phyloP scores from a whole-genome alignment of 352 stramenopile species.

The Hyaloperonospora arabidopsidis region DNA sequence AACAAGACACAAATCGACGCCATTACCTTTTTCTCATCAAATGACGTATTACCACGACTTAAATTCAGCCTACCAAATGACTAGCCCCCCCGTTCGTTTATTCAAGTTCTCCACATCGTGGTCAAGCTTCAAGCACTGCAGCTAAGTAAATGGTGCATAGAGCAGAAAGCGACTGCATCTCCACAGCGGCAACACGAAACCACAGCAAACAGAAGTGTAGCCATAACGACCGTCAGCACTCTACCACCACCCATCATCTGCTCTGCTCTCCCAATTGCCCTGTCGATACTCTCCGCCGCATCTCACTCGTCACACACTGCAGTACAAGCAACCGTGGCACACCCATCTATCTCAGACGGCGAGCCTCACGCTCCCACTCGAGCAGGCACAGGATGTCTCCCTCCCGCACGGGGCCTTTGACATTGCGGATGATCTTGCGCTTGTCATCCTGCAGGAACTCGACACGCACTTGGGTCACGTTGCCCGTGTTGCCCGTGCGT shows the following conservation, averaged over 20 bases:
- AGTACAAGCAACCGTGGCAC: slow-evolving; percentile 14
- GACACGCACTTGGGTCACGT: slow-evolving; percentile 99
- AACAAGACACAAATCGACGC: too few species aligned
- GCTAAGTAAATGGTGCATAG: slow-evolving; percentile 1
- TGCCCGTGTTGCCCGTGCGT: slow-evolving; percentile 99
- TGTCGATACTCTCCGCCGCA: slow-evolving; percentile 6
- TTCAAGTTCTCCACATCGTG: slow-evolving; percentile 17
- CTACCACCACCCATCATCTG: slow-evolving; percentile 11
- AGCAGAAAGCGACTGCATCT: slow-evolving; percentile 7
- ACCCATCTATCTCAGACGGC: slow-evolving; percentile 92
- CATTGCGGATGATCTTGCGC: slow-evolving; percentile 99
- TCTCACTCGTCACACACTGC: slow-evolving; percentile 12
- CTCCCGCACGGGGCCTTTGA: slow-evolving; percentile 98
- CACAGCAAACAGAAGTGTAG: not conserved
- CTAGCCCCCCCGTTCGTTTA: slow-evolving; percentile 16
- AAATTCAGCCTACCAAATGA: slow-evolving; percentile 31
- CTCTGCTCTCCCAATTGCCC: slow-evolving; percentile 9
- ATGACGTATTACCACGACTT: slow-evolving; percentile 50
- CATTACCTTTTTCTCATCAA: slow-evolving; percentile 32
- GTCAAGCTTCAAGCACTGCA: slow-evolving; percentile 18
- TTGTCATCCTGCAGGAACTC: slow-evolving; percentile 99
- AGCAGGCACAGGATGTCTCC: slow-evolving; percentile 98
- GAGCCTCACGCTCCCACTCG: slow-evolving; percentile 99
- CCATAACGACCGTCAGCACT: slow-evolving; percentile 9
- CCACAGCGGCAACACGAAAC: not conserved